Evolutionary conservation across 176 grass and related monocot genomes (phyloP), one percentile per base, ranked within the genome.

Genomic region (Aegilops bicornis): DNA sequence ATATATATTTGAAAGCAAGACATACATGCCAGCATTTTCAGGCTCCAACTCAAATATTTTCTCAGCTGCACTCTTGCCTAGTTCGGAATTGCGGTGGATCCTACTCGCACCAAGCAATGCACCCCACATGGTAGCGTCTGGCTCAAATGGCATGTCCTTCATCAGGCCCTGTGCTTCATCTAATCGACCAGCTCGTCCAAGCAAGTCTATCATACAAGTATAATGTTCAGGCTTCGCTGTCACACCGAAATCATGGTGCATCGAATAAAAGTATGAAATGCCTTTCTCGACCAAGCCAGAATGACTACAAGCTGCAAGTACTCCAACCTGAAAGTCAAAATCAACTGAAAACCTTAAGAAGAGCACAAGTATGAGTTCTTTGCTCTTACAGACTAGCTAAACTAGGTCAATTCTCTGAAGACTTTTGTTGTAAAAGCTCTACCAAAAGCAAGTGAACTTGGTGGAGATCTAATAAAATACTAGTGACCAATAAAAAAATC

Each of bases 11-110:
- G 97, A 99, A 73, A 99, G 90, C 86, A 99, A 92, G 3, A 99
- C 97, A 73, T 96, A 96, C 97, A 99, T 96, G 75, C 94, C 97
- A 37, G 90, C 84, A 84, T 96, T 99, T 78, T 91, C 80, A 79
- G 94, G 97, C 64, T 99, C 97, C 85, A 99, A 85, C 80, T 99
- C 92, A 84, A 99, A 96, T 84, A 99, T 91, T 82, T 78, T 96
- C 66, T 94, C 86, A 85, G 97, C 97, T 33, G 92, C 94, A 71
- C 22, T 88, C 75, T 89, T 93, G 42, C 94, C 97, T 61, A 96
- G 83, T 83, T 96, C 85, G 15, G 94, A 86, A 74, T 99, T 95
- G 68, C 90, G 90, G 76, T 99, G 90, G 69, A 99, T 92, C 89
- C 94, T 92, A 85, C 97, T 96, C 29, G 97, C 94, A 88, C 94